Percentiles rank a stretch among this genome's conserved stretches.
phyloP scores from a whole-genome alignment of 192 early-diverging fungal species.

The Mortierella claussenii region DNA sequence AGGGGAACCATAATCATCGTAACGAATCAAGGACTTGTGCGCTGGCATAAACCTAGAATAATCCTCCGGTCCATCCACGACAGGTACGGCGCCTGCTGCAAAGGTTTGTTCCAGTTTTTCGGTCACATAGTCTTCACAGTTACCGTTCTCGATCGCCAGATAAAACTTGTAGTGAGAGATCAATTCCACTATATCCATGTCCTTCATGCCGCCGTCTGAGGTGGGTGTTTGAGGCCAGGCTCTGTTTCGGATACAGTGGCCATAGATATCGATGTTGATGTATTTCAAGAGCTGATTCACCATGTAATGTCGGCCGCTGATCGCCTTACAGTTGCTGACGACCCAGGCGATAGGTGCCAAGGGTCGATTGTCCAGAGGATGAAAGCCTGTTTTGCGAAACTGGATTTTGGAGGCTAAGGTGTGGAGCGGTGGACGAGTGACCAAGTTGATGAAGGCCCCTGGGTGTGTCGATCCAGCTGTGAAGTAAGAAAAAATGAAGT shows the following conservation, averaged over 20 bases:
- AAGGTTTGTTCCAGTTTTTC: slow-evolving; percentile 17
- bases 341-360: slow-evolving; percentile 46
- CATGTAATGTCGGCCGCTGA: slow-evolving; percentile 28
- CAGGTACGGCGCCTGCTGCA: slow-evolving; percentile 10
- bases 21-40: slow-evolving; percentile 18
- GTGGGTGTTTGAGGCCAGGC: slow-evolving; percentile 2
- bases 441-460: slow-evolving; percentile 12
- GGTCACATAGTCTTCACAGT: slow-evolving; percentile 37
- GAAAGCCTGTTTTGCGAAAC: slow-evolving; percentile 3
- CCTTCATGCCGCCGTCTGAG: not conserved
- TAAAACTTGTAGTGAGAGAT: slow-evolving; percentile 18
- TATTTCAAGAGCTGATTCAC: slow-evolving; percentile 38
- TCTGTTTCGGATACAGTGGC: slow-evolving; percentile 22
- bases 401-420: slow-evolving; percentile 5
- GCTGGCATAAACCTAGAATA: slow-evolving; percentile 32
- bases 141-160: slow-evolving; percentile 37
- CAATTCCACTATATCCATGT: slow-evolving; percentile 2
- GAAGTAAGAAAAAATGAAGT: slow-evolving; percentile 18
- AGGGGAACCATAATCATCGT: slow-evolving; percentile 27
- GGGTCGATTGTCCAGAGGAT: slow-evolving; percentile 6
- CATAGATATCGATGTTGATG: slow-evolving; percentile 45
- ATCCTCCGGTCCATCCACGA: slow-evolving; percentile 41
- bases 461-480: not conserved
- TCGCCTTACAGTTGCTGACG: slow-evolving; percentile 30
- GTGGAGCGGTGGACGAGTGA: not conserved